Percentiles rank a stretch among this genome's conserved stretches.
Conservation (phyloP, 805 yeast genomes). For the Zygosaccharomyces bisporus region DNA sequence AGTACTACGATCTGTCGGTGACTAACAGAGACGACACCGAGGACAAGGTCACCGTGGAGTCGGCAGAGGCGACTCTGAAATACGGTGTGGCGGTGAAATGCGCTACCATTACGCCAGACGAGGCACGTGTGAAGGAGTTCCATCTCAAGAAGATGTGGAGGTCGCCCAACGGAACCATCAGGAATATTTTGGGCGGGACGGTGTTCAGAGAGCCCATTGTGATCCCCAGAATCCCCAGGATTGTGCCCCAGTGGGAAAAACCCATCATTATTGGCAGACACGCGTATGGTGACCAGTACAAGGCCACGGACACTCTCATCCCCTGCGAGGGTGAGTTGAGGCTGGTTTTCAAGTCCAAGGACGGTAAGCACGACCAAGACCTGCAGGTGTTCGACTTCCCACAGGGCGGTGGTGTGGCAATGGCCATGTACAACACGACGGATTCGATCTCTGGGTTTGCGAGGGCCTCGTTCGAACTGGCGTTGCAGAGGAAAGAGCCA, state of each 20-base stretch:
- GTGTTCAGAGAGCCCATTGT: conserved; percentile 96
- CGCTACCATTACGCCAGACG: conserved; percentile 98
- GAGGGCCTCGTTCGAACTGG: conserved; percentile 85
- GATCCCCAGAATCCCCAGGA: conserved; percentile 80
- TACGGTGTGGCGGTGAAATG: conserved; percentile 94
- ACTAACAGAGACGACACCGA: conserved; percentile 82
- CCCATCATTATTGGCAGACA: conserved; percentile 97
- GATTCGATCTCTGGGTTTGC: conserved; percentile 90
- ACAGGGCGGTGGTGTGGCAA: conserved; percentile 65
- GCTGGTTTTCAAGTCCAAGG: conserved; percentile 67
- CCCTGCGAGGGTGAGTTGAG: conserved; percentile 77
- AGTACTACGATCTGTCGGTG: conserved; percentile 88
- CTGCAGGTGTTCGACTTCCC: conserved; percentile 48
- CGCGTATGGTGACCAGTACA: conserved; percentile 95
- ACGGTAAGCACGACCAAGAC: conserved; percentile 26
- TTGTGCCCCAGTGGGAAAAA: conserved; percentile 88
- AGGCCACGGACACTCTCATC: conserved; percentile 80
- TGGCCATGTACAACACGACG: conserved; percentile 95
- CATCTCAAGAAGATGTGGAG: conserved; percentile 93
- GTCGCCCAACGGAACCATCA: conserved; percentile 94
- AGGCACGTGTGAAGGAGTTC: conserved; percentile 90
- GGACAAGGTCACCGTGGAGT: conserved; percentile 83
- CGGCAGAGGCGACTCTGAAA: conserved; percentile 84
- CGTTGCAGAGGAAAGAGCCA: conserved; percentile 71
- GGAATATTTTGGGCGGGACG: conserved; percentile 94